Evolutionary conservation across 2,329 filamentous ascomycete genomes (phyloP).

Genomic region (Fusarium sp.): DNA sequence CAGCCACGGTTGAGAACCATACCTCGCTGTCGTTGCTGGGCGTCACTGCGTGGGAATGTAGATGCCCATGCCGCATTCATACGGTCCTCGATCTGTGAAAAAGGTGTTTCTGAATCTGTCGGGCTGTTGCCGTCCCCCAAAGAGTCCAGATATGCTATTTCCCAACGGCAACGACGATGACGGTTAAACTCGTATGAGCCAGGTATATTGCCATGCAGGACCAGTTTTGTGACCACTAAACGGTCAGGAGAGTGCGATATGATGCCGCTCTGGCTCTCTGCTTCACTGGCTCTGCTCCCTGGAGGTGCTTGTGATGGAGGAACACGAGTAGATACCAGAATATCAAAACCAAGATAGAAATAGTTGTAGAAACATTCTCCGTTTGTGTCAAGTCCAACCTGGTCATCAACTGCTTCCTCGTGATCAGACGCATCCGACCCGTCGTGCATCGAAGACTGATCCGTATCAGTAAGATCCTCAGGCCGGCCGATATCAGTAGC

Average conservation of each 20-base stretch:
- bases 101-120: conserved; percentile 80
- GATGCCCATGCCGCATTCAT: conserved; percentile 76
- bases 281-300: conserved; percentile 37
- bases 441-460: conserved; percentile 77
- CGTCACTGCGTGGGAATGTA: conserved; percentile 65
- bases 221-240: conserved; percentile 87
- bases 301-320: conserved; percentile 69
- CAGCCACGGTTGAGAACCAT: conserved; percentile 93
- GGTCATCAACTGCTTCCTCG: conserved; percentile 67
- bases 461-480: conserved; percentile 74
- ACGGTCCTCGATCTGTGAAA: conserved; percentile 73
- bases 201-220: conserved; percentile 93
- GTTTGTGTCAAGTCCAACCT: conserved; percentile 62
- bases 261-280: conserved; percentile 46
- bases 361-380: conserved; percentile 96
- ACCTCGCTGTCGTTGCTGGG: conserved; percentile 65
- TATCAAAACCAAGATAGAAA: conserved; percentile 93
- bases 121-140: conserved; percentile 54
- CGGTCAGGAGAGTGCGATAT: conserved; percentile 64
- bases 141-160: conserved; percentile 68
- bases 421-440: conserved; percentile 73
- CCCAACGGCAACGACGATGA: conserved; percentile 89
- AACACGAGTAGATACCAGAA: conserved; percentile 83
- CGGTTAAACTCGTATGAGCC: conserved; percentile 97
- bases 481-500: conserved; percentile 54